phyloP scores from a whole-genome alignment of 257 asterid species.

The Solanum infundibuliforme region DNA sequence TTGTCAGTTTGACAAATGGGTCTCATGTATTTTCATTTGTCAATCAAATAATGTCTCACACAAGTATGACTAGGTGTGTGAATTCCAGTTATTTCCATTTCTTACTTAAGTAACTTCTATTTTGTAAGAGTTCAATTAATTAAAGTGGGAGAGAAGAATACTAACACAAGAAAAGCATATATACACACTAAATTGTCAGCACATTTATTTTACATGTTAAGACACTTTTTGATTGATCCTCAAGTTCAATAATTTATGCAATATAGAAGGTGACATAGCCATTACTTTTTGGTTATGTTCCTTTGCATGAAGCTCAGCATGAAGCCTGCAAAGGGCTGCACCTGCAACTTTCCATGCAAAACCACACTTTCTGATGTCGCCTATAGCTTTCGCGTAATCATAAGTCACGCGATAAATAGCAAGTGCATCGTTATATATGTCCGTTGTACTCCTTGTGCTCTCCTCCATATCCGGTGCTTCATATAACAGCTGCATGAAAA shows the following conservation, averaged over 20 bases:
- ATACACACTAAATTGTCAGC: neutral
- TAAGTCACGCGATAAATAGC: conserved; percentile 50
- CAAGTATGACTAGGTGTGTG: too few relatives aligned
- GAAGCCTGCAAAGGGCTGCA: conserved; percentile 36
- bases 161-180: neutral
- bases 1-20: too few relatives aligned
- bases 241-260: conserved; percentile 33
- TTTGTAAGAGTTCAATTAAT: neutral
- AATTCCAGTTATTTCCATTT: too few relatives aligned
- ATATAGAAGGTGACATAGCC: conserved; percentile 30
- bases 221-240: neutral
- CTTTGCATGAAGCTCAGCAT: conserved; percentile 20
- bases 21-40: too few relatives aligned
- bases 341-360: conserved; percentile 84
- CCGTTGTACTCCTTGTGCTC: conserved; percentile 17
- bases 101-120: too few relatives aligned
- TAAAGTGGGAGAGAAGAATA: neutral
- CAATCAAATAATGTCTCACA: too few relatives aligned
- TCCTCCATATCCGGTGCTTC: conserved; percentile 52
- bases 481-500: conserved; percentile 44
- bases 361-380: conserved; percentile 24
- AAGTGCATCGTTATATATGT: conserved; percentile 43
- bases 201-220: neutral
- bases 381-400: conserved; percentile 14
- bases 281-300: conserved; percentile 25